Percentiles rank a stretch among this genome's conserved stretches.
These are phyloP conservation scores for Cladophialophora yegresii DNA, from an alignment of 2,329 filamentous ascomycete genomes.

Conservation along the genomic window DNA sequence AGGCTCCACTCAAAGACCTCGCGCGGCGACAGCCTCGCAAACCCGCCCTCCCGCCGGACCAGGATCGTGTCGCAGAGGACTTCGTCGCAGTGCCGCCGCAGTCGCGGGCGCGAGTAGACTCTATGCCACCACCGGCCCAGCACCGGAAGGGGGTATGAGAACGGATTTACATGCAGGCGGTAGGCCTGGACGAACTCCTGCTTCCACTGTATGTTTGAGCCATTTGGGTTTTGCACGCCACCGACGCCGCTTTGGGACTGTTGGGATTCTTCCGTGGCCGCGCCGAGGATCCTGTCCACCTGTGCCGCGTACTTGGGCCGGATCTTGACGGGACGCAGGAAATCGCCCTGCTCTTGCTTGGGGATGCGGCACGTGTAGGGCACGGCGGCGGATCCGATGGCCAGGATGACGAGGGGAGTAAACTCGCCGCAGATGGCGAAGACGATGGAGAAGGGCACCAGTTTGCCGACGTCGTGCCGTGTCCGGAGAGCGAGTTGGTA, in stretches of 20 bases:
- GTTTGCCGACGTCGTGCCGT: slow-evolving; percentile 69
- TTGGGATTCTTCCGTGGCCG: background rate
- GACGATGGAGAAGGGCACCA: slow-evolving; percentile 76
- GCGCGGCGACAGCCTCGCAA: slow-evolving; percentile 20
- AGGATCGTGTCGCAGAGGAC: slow-evolving; percentile 27
- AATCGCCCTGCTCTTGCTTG: slow-evolving; percentile 63
- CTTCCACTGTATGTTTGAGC: slow-evolving; percentile 9
- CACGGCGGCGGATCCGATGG: slow-evolving; percentile 67
- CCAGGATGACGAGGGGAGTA: slow-evolving; percentile 75
- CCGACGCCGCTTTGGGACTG: too few species aligned
- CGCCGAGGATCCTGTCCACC: background rate
- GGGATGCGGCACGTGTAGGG: slow-evolving; percentile 84
- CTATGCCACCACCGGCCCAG: slow-evolving; percentile 9
- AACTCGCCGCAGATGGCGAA: slow-evolving; percentile 81
- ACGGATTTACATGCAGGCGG: slow-evolving; percentile 13
- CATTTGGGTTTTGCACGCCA: background rate
- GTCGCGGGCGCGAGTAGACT: slow-evolving; percentile 9
- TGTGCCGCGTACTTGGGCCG: slow-evolving; percentile 1
- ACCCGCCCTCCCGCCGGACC: slow-evolving; percentile 28
- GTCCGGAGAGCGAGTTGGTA: slow-evolving; percentile 71
- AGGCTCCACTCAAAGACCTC: slow-evolving; percentile 30
- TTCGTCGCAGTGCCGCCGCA: slow-evolving; percentile 20
- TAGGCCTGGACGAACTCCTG: slow-evolving; percentile 11
- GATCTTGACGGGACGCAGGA: slow-evolving; percentile 21
- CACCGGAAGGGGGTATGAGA: background rate